Percentiles rank a stretch among this genome's conserved stretches.
Conservation (phyloP, 73 alveolate species). For the Paramecium pentaurelia region DNA sequence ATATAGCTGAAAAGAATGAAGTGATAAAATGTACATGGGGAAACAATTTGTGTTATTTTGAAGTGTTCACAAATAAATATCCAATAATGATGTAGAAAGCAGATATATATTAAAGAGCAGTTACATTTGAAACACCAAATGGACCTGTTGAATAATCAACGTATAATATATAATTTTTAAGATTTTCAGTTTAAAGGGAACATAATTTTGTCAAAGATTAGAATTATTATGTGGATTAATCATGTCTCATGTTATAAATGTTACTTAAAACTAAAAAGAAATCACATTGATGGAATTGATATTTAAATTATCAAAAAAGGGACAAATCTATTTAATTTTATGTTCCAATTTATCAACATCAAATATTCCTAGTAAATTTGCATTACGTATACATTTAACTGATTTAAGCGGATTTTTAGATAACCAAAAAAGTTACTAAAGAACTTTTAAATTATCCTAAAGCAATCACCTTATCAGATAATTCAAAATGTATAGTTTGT, state of each 20-base stretch:
- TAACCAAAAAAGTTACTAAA: background rate
- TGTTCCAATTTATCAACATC: background rate
- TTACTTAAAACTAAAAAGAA: background rate
- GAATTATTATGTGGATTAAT: slow-evolving; percentile 34
- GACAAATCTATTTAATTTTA: background rate
- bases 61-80: background rate
- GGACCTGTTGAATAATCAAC: background rate
- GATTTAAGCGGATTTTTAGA: background rate
- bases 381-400: background rate
- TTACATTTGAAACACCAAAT: background rate
- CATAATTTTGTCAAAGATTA: background rate
- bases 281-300: slow-evolving; percentile 2
- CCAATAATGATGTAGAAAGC: background rate
- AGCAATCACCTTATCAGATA: background rate
- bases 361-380: background rate
- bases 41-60: background rate
- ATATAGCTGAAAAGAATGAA: background rate
- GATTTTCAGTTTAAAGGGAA: background rate
- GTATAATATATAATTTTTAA: background rate
- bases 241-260: background rate
- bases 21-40: background rate
- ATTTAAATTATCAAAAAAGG: background rate
- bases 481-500: background rate
- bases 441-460: background rate
- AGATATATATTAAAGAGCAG: slow-evolving; percentile 26